A percentile compares a stretch with the other conserved stretches of the same genome.
Evolutionary conservation across 1,139 yeast genomes (phyloP).

Genomic region (Hansenula sp.): DNA sequence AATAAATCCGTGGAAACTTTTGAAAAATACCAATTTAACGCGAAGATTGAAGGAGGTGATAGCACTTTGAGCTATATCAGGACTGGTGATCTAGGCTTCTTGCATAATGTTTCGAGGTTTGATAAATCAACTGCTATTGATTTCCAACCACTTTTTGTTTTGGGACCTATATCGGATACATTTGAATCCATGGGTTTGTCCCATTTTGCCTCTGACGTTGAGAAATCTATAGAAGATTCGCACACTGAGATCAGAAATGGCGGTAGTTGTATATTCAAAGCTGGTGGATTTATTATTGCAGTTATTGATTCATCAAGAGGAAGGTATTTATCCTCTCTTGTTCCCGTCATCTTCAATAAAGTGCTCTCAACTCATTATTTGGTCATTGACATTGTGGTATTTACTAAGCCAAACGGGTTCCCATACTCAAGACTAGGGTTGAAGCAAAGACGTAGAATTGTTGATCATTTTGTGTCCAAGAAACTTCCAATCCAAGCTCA

Average conservation of each 20-base stretch:
- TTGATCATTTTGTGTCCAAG: conserved; percentile 49
- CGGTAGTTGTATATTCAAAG: conserved; percentile 74
- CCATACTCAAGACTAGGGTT: conserved; percentile 71
- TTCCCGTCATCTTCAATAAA: conserved; percentile 78
- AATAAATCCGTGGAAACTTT: conserved; percentile 9
- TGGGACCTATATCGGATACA: conserved; percentile 85
- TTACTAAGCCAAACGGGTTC: conserved; percentile 60
- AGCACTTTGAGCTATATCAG: conserved; percentile 64
- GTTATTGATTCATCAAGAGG: conserved; percentile 64
- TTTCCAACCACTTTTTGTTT: conserved; percentile 77
- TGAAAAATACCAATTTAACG: conserved; percentile 24
- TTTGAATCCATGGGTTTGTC: conserved; percentile 89
- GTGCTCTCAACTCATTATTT: conserved; percentile 80
- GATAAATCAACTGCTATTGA: conserved; percentile 45
- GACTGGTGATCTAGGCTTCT: conserved; percentile 92
- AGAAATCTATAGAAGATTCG: conserved; percentile 64
- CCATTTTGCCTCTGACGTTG: conserved; percentile 86
- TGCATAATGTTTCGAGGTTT: conserved; percentile 61
- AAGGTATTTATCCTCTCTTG: conserved; percentile 61
- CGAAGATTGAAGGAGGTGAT: conserved; percentile 49
- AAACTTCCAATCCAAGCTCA: conserved; percentile 35
- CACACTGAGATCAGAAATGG: conserved; percentile 56
- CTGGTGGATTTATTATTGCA: conserved; percentile 78
- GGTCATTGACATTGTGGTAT: conserved; percentile 82
- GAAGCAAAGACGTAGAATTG: conserved; percentile 69